phyloP scores from a whole-genome alignment of 495 filamentous ascomycete species.

The Letharia columbiana region DNA sequence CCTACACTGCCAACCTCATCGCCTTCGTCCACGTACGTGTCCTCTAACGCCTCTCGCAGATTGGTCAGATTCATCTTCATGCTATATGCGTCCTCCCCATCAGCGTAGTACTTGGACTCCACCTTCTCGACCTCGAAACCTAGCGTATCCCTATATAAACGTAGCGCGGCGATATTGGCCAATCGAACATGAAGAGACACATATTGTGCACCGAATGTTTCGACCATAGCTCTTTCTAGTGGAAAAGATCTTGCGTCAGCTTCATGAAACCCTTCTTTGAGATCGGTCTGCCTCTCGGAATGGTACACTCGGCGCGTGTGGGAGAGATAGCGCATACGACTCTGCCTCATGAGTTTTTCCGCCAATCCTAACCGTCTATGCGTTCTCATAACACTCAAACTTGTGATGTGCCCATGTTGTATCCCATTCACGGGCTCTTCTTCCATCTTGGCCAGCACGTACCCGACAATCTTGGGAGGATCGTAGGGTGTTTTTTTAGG shows the following conservation, averaged over 20 bases:
- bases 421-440: slow-evolving; percentile 89
- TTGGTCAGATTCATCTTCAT: slow-evolving; percentile 79
- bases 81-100: slow-evolving; percentile 90
- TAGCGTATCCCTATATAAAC: slow-evolving; percentile 86
- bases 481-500: slow-evolving; percentile 65
- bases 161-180: slow-evolving; percentile 81
- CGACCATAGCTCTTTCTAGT: slow-evolving; percentile 89
- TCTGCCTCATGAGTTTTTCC: slow-evolving; percentile 94
- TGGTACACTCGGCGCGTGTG: not conserved
- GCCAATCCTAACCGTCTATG: slow-evolving; percentile 85
- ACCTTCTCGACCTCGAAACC: slow-evolving; percentile 85
- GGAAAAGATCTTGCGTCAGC: not conserved
- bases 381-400: slow-evolving; percentile 90
- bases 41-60: slow-evolving; percentile 40
- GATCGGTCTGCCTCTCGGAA: not conserved
- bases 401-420: slow-evolving; percentile 94
- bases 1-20: slow-evolving; percentile 47
- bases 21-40: slow-evolving; percentile 44
- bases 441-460: slow-evolving; percentile 99
- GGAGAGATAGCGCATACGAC: slow-evolving; percentile 54
- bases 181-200: slow-evolving; percentile 93
- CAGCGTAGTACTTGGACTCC: slow-evolving; percentile 93
- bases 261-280: not conserved
- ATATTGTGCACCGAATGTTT: slow-evolving; percentile 82
- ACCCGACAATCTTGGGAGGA: slow-evolving; percentile 96